Conservation (phyloP, 2,329 filamentous ascomycete species). For the Colletotrichum sp. region DNA sequence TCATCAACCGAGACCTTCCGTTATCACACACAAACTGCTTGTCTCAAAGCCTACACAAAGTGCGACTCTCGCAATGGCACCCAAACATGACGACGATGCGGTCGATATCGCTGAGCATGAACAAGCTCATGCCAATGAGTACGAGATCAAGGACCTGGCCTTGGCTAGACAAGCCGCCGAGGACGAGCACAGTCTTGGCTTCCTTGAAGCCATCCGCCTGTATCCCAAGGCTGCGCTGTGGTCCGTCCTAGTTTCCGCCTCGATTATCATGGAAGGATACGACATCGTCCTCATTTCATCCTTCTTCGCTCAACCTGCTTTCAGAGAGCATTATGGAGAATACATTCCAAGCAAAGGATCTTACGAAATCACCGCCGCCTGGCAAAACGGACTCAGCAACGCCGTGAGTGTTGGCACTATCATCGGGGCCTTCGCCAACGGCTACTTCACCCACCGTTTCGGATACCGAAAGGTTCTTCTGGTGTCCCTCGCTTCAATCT, state of each 20-base stretch:
- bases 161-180: conserved; percentile 3
- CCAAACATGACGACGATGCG: background rate
- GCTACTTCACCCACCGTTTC: conserved; percentile 46
- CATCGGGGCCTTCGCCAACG: conserved; percentile 51
- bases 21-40: background rate
- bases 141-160: background rate
- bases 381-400: conserved; percentile 55
- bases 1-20: background rate
- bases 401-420: conserved; percentile 51
- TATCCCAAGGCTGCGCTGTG: conserved; percentile 36
- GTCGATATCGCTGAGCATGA: background rate
- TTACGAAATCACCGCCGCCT: conserved; percentile 49
- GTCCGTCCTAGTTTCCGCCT: conserved; percentile 38
- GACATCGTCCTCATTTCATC: conserved; percentile 37
- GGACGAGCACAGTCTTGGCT: conserved; percentile 62
- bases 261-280: conserved; percentile 49
- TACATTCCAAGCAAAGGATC: conserved; percentile 13
- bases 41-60: background rate
- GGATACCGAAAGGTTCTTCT: conserved; percentile 51
- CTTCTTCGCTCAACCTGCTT: conserved; percentile 41
- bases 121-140: background rate
- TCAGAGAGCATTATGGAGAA: conserved; percentile 30
- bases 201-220: conserved; percentile 29
- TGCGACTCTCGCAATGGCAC: background rate
- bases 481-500: conserved; percentile 39